Base-by-base conservation (phyloP, 345 rosid genomes). In the Dipteronia dyeriana region DNA sequence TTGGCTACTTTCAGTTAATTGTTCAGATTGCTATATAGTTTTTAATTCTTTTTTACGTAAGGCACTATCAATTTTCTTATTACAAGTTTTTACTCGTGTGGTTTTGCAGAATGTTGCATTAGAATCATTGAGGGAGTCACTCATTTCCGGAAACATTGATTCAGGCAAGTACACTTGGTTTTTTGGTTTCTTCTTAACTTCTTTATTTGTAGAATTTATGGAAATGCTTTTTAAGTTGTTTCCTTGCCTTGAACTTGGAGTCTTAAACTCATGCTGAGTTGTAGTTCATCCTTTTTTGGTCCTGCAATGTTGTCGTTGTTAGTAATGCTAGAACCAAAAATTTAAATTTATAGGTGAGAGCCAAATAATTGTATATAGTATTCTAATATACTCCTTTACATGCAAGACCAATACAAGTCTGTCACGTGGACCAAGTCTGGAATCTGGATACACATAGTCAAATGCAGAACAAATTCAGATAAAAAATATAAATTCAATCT, bases 101-200 rank as follows among this genome's bases (percentile, higher is more conserved):
- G 3, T 81, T 77, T 83, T 77, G 86, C 88, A 95, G 99, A 88
- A 87, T 85, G 90, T 77, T 79, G 99, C 98, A 67, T 90, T 78
- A 74, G 95, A 92, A 54, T 80, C 90, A 39, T 80, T 92, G 80
- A 91, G 79, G 83, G 89, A 90, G 78, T 87, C 81, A 57, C 88
- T 93, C 66, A 60, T 79, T 74, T 83, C 90, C 38, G 87, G 77
- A 74, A 88, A 87, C 61, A 49, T 82, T 47, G 82, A 57, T 39
- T 80, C 83, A 54, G 88, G 98, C 94, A 78, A 45, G 80, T 54
- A 64, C 74, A 23, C n/a, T 39, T 74, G 38, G 47, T n/a, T 47
- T 34, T 79, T 65, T 54, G 23, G 34, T 25, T 70, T 71, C 34
- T 41, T 56, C 60, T 23, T 9, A 59, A 34, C 11, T 26, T 47